These are phyloP conservation scores for Salix caprea DNA, from an alignment of 345 rosid species.

Conservation along the genomic window DNA sequence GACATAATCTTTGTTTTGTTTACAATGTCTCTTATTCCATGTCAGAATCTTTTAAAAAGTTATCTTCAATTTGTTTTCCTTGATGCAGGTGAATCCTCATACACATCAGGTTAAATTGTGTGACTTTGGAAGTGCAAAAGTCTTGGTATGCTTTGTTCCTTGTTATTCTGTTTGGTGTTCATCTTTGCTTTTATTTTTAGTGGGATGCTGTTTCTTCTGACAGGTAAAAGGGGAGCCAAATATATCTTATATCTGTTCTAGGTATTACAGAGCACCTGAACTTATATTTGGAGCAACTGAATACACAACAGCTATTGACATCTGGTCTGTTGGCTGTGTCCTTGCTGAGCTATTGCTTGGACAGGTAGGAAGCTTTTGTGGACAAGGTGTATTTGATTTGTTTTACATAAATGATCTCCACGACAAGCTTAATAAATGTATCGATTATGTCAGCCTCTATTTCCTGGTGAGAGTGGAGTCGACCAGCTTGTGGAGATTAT, in stretches of 20 bases:
- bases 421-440: neutral
- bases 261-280: constrained; percentile 97
- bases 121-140: constrained; percentile 99
- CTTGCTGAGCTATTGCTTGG: constrained; percentile 91
- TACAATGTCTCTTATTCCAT: neutral
- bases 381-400: constrained; percentile 1
- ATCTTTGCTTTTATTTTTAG: neutral
- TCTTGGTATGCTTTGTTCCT: constrained; percentile 54
- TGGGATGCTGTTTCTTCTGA: constrained; percentile 16
- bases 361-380: constrained; percentile 44
- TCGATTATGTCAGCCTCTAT: constrained; percentile 63
- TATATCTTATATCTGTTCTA: constrained; percentile 92
- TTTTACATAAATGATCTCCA: neutral
- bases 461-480: constrained; percentile 96
- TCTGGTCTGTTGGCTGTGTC: constrained; percentile 99
- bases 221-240: constrained; percentile 99
- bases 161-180: neutral
- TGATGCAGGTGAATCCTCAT: constrained; percentile 82
- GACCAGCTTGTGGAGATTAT: constrained; percentile 98
- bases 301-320: constrained; percentile 85
- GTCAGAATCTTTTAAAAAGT: neutral
- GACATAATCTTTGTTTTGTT: neutral
- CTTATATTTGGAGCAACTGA: constrained; percentile 98
- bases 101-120: constrained; percentile 97
- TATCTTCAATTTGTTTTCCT: neutral